Evolutionary conservation across 495 filamentous ascomycete genomes (phyloP), one percentile per base, ranked within the genome.

Genomic region (Neurospora sp.): DNA sequence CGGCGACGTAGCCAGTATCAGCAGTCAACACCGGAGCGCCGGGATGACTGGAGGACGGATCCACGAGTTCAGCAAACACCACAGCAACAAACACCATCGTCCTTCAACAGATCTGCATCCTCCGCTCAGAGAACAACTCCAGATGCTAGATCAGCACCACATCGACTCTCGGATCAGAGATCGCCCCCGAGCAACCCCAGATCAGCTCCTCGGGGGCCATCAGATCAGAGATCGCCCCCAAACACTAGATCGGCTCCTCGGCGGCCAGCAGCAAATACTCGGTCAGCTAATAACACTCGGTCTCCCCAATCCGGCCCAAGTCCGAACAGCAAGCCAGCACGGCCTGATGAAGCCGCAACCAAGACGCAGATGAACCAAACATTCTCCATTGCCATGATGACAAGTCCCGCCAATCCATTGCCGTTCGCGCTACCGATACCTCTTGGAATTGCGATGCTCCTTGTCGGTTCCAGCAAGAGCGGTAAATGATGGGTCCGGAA

Each of bases 331-430:
- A 46, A 53, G 38, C 35, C 37, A 22, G 2, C 27, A 44, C 41
- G 61, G 48, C 42, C 31, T 18, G 41, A 71, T 39, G 78, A 78
- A 37, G 37, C 27, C 16, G 76, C 76, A 0, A 76, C 77, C 42
- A 80, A 77, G 73, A 73, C 69, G 37, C 78, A 79, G 44, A 75
- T 80, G 18, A 77, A 77, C 20, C 75, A 77, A 46, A 78, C 75
- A 1, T 69, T 74, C 2, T 73, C 76, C 22, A 76, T 75, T 18
- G 69, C 75, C 16, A 76, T 78, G 78, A 78, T 80, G 69, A 59
- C 75, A 8, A 70, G 73, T 16, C 76, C 76, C 0, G 75, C 69
- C 69, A 77, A 79, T 22, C 73, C 72, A 2, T 27, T 80, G 41
- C 78, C 78, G 5, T 78, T 80, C 37, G 70, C 73, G 1, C 41